A percentile compares a stretch with the other conserved stretches of the same genome.
Evolutionary conservation across 2,329 filamentous ascomycete genomes (phyloP).

Genomic region (Anthostomella pinea): DNA sequence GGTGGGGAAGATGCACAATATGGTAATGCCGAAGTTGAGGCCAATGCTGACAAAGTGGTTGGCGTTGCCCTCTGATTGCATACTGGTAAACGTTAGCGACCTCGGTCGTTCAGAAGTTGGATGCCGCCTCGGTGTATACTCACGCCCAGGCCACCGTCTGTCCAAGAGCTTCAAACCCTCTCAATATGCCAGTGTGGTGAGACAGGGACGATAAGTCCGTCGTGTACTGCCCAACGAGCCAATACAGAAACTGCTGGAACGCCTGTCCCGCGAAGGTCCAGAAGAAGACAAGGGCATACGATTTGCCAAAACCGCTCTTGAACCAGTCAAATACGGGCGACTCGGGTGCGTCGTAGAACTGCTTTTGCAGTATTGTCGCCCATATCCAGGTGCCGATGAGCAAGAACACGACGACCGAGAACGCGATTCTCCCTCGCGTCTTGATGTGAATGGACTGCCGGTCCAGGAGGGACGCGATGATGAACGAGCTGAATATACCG

Average conservation of each 20-base stretch:
- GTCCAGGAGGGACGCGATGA: conserved; percentile 30
- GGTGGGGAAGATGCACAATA: conserved; percentile 28
- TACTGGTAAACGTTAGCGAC: conserved; percentile 14
- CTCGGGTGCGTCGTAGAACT: conserved; percentile 26
- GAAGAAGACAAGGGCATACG: conserved; percentile 29
- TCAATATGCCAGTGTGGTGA: conserved; percentile 30
- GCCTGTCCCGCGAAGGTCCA: conserved; percentile 31
- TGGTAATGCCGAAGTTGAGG: conserved; percentile 30
- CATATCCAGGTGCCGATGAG: conserved; percentile 33
- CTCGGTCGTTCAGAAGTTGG: not conserved
- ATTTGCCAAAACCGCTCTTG: conserved; percentile 25
- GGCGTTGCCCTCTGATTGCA: conserved; percentile 31
- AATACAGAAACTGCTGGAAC: conserved; percentile 33
- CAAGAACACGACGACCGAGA: conserved; percentile 24
- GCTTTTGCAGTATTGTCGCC: conserved; percentile 30
- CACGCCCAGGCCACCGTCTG: conserved; percentile 33
- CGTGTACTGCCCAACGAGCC: conserved; percentile 32
- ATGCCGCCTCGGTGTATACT: conserved; percentile 5
- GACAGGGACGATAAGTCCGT: conserved; percentile 30
- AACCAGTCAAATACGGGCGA: conserved; percentile 33
- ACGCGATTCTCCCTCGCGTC: conserved; percentile 26
- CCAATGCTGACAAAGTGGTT: conserved; percentile 34
- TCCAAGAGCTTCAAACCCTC: conserved; percentile 31
- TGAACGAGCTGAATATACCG: conserved; percentile 30
- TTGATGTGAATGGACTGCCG: conserved; percentile 29